phyloP scores from a whole-genome alignment of 2,329 filamentous ascomycete species.

The Mycosphaerelloides madeirae region DNA sequence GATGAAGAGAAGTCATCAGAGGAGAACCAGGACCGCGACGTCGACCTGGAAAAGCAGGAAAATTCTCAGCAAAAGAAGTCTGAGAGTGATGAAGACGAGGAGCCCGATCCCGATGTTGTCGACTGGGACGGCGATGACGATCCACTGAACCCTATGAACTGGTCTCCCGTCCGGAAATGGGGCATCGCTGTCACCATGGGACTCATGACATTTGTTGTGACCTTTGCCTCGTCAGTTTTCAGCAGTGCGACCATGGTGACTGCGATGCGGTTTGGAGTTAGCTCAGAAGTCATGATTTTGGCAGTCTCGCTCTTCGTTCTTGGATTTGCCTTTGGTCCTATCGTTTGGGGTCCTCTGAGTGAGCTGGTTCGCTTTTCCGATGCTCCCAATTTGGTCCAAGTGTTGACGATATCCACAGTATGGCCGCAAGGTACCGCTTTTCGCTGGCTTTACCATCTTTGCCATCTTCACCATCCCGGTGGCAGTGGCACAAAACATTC shows the following conservation, averaged over 20 bases:
- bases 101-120: constrained; percentile 20
- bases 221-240: constrained; percentile 48
- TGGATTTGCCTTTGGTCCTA: constrained; percentile 13
- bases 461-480: constrained; percentile 53
- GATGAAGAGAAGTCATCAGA: background rate
- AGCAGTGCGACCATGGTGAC: constrained; percentile 16
- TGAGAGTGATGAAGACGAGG: constrained; percentile 10
- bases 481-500: constrained; percentile 50
- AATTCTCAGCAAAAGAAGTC: constrained; percentile 4
- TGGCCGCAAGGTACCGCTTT: constrained; percentile 44
- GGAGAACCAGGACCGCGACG: constrained; percentile 4
- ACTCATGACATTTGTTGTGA: constrained; percentile 36
- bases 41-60: constrained; percentile 15
- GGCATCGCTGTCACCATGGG: constrained; percentile 21
- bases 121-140: constrained; percentile 23
- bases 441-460: constrained; percentile 36
- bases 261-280: constrained; percentile 20
- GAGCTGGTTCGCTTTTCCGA: too few relatives aligned
- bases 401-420: too few relatives aligned
- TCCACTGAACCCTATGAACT: constrained; percentile 21
- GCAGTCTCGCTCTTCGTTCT: constrained; percentile 23
- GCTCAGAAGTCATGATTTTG: constrained; percentile 23
- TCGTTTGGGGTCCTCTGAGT: constrained; percentile 31
- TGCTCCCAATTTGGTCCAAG: too few relatives aligned
- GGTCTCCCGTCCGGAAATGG: constrained; percentile 19